phyloP scores from a whole-genome alignment of 495 filamentous ascomycete genomes.

The Xylaria palmicola region DNA sequence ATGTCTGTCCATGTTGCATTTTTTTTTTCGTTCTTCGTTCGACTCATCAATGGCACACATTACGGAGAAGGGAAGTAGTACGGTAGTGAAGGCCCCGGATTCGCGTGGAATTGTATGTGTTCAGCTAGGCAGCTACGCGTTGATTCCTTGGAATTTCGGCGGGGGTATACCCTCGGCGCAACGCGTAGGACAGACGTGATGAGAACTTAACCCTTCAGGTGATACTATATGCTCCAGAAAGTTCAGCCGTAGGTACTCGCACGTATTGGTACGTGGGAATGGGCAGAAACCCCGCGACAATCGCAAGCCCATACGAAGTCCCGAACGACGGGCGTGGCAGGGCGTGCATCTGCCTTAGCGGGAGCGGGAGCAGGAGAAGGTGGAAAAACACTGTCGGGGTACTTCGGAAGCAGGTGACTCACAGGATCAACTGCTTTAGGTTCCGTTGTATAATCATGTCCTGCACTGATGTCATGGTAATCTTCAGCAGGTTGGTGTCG shows the following conservation, averaged over 20 bases:
- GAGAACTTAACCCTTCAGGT: slow-evolving; percentile 23
- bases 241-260: slow-evolving; percentile 31
- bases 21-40: slow-evolving; percentile 9
- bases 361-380: slow-evolving; percentile 4
- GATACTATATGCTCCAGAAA: slow-evolving; percentile 38
- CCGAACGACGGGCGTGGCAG: slow-evolving; percentile 14
- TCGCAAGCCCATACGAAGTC: slow-evolving; percentile 6
- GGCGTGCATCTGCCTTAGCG: slow-evolving; percentile 3
- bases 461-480: slow-evolving; percentile 95
- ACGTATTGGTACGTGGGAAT: neutral
- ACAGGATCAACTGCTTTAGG: slow-evolving; percentile 90
- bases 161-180: slow-evolving; percentile 10
- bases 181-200: slow-evolving; percentile 17
- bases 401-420: slow-evolving; percentile 42
- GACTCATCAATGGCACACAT: slow-evolving; percentile 15
- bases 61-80: slow-evolving; percentile 13
- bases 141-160: slow-evolving; percentile 10
- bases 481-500: slow-evolving; percentile 92
- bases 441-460: slow-evolving; percentile 99
- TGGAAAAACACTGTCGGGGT: slow-evolving; percentile 14
- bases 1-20: neutral
- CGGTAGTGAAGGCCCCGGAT: neutral
- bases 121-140: slow-evolving; percentile 13
- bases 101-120: slow-evolving; percentile 5
- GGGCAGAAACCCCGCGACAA: slow-evolving; percentile 14